These are phyloP conservation scores for Notholithocarpus densiflorus DNA, from an alignment of 306 rosid species.

Conservation along the genomic window DNA sequence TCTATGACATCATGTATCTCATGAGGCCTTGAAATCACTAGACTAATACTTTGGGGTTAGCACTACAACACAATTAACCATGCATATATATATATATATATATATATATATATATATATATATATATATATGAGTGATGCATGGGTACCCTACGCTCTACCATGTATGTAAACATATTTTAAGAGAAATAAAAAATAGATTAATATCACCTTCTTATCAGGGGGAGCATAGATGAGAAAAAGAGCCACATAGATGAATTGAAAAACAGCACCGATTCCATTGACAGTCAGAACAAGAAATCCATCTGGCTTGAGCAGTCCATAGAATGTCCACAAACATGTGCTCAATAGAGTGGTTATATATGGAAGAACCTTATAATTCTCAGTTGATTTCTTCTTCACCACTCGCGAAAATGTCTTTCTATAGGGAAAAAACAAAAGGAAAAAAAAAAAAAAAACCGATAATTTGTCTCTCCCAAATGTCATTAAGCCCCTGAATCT, in stretches of 20 bases:
- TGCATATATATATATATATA: background rate
- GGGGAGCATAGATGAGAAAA: conserved; percentile 46
- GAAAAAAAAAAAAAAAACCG: background rate
- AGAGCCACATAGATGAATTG: conserved; percentile 41
- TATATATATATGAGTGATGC: background rate
- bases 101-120: background rate
- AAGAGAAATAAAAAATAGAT: background rate
- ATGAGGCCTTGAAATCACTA: too few species aligned
- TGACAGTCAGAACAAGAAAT: conserved; percentile 37
- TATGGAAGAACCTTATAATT: conserved; percentile 44
- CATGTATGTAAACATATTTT: too few species aligned
- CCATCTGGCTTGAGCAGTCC: conserved; percentile 48
- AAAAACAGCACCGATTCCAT: conserved; percentile 42
- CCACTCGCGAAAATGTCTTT: conserved; percentile 43
- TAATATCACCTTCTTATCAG: conserved; percentile 37
- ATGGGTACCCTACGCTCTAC: too few species aligned
- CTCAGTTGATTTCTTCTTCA: conserved; percentile 53
- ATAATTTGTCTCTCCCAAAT: too few species aligned
- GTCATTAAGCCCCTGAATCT: too few species aligned
- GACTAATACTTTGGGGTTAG: too few species aligned
- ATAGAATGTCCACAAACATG: conserved; percentile 58
- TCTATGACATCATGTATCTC: too few species aligned
- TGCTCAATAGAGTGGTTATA: conserved; percentile 37
- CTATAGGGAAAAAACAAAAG: background rate
- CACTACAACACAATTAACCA: too few species aligned